Evolutionary conservation across 2,329 filamentous ascomycete genomes (phyloP), one percentile per base, ranked within the genome.

Genomic region (Penicillium sp.): DNA sequence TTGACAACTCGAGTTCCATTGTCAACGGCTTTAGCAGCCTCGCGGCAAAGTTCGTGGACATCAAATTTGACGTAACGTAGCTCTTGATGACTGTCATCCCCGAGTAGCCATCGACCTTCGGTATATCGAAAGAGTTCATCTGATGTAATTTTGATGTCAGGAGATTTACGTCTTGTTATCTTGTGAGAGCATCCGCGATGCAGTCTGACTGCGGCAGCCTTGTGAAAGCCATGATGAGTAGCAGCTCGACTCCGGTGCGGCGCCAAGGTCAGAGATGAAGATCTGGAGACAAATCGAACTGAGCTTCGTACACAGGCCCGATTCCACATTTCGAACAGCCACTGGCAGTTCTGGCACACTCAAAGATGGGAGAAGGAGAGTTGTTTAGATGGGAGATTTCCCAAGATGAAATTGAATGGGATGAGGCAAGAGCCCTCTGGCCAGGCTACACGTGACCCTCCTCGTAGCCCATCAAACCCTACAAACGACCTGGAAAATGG

Each of bases 51-150:
- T n/a, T 59, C 59, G 42, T 69, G 59, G 23, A 71, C 6, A 34
- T 71, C 61, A 45, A 71, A 71, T 11, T 60, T 56, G 10, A 70
- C 50, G 58, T 57, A 68, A 52, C 66, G 40, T 10, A 43, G 62
- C 18, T 57, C 58, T 10, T 58, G 50, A 18, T 62, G 54, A 14
- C 63, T 6, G 11, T 60, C 48, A 50, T 69, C 63, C 28, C 64
- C 61, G 34, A 61, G 55, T 31, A 71, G 47, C 53, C 67, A 71
- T 47, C 60, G 55, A 18, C 66, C 68, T 26, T 66, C 68, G 3
- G 65, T 68, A 46, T 68, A 69, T 14, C 44, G 55, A 46, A 69
- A 69, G n/a, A 69, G 31, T 3, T 69, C 45, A 19, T 44, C 16
- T n/a, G 19, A 28, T 40, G 37, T 40, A 13, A 40, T 24, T 13